These are phyloP conservation scores for Aspergillus neotritici DNA, from an alignment of 2,329 filamentous ascomycete genomes.

Conservation along the genomic window DNA sequence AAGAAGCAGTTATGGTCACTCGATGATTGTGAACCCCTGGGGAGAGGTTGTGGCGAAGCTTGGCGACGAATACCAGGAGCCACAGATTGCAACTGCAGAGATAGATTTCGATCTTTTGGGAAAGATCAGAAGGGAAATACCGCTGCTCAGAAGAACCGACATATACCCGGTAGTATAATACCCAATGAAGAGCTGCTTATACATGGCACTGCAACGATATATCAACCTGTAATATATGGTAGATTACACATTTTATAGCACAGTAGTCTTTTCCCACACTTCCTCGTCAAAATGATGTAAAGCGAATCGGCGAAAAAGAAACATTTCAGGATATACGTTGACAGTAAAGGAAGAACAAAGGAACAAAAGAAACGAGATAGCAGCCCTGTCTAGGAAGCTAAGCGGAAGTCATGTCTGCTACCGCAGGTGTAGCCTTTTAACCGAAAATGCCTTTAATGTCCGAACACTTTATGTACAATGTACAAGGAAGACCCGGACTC, in stretches of 20 bases:
- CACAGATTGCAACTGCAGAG: slow-evolving; percentile 47
- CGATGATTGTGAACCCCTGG: slow-evolving; percentile 83
- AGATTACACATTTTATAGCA: background rate
- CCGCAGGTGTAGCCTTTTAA: slow-evolving; percentile 26
- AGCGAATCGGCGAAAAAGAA: slow-evolving; percentile 12
- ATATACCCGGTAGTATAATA: slow-evolving; percentile 43
- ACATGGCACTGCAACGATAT: too few species aligned
- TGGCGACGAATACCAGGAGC: slow-evolving; percentile 44
- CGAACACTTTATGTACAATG: slow-evolving; percentile 40
- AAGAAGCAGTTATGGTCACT: slow-evolving; percentile 76
- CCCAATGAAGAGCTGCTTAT: background rate
- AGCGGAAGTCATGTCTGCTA: slow-evolving; percentile 26
- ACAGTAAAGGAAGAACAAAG: slow-evolving; percentile 18
- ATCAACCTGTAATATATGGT: too few species aligned
- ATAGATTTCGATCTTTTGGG: slow-evolving; percentile 50
- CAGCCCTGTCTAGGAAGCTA: slow-evolving; percentile 31
- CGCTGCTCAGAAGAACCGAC: slow-evolving; percentile 51
- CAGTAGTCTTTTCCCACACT: slow-evolving; percentile 7
- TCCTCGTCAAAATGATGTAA: slow-evolving; percentile 7
- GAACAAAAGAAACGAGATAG: slow-evolving; percentile 26
- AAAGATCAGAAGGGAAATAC: slow-evolving; percentile 52
- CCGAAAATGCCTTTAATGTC: slow-evolving; percentile 24
- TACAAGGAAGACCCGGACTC: slow-evolving; percentile 26
- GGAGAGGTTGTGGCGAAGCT: slow-evolving; percentile 64
- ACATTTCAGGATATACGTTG: slow-evolving; percentile 15